phyloP scores from a whole-genome alignment of 208 protist genomes.

The Borovskyia barvae region DNA sequence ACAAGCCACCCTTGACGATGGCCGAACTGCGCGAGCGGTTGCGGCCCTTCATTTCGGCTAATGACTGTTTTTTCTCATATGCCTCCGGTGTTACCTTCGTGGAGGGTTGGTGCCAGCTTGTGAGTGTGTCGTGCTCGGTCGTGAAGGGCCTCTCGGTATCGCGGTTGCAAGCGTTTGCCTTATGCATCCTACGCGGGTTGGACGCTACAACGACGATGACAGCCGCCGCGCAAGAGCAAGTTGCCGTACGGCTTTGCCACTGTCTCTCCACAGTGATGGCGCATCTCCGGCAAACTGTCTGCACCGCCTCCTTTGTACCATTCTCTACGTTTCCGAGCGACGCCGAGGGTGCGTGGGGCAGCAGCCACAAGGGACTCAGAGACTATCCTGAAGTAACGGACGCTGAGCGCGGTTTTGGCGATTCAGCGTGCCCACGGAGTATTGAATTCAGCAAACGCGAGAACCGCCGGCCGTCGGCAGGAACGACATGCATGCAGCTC shows the following conservation, averaged over 20 bases:
- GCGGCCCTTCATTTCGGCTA: slow-evolving; percentile 59
- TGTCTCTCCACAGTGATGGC: slow-evolving; percentile 63
- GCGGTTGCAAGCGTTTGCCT: slow-evolving; percentile 46
- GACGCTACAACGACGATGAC: slow-evolving; percentile 59
- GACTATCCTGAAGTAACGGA: no score
- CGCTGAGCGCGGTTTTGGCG: no score
- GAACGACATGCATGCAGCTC: no score
- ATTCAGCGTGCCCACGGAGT: no score
- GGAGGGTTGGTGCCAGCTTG: slow-evolving; percentile 71
- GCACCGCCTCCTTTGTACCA: no score
- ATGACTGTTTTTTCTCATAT: slow-evolving; percentile 77
- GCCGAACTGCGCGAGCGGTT: slow-evolving; percentile 48
- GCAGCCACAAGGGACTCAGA: no score
- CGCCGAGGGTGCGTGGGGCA: no score
- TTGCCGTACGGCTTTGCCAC: slow-evolving; percentile 51
- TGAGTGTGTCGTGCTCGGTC: slow-evolving; percentile 45
- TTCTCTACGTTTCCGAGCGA: no score
- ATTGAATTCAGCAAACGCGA: no score
- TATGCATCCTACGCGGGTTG: slow-evolving; percentile 40
- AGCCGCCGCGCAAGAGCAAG: slow-evolving; percentile 76
- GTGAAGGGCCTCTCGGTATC: slow-evolving; percentile 33
- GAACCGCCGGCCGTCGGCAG: no score
- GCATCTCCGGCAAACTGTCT: slow-evolving; percentile 32
- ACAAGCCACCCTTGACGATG: slow-evolving; percentile 35
- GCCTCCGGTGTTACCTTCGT: slow-evolving; percentile 68